Percentiles rank a stretch among this genome's conserved stretches.
Evolutionary conservation across 225 moss, liverwort and hornwort species (phyloP).

Genomic region (Bryum argenteum): DNA sequence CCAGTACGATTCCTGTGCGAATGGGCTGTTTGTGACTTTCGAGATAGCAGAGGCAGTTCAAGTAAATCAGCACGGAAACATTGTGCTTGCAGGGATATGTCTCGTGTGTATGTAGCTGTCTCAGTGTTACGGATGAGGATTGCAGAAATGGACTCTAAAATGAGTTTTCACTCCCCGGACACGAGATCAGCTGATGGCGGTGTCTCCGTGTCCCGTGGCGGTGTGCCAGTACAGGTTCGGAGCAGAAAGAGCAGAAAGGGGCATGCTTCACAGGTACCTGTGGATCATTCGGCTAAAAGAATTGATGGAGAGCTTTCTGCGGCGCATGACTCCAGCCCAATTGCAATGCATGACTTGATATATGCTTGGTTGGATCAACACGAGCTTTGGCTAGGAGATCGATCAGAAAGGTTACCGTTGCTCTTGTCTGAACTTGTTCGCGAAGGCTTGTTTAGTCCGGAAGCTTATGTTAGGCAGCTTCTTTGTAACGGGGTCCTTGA

Average conservation of each 20-base stretch:
- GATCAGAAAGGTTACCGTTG: conserved; percentile 78
- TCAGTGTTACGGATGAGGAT: conserved; percentile 85
- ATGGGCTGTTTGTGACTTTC: conserved; percentile 98
- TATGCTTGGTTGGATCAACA: conserved; percentile 99
- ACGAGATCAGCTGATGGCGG: conserved; percentile 32
- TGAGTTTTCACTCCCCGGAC: conserved; percentile 24
- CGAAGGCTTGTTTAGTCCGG: conserved; percentile 76
- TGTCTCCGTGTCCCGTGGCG: conserved; percentile 40
- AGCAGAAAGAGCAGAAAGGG: conserved; percentile 57
- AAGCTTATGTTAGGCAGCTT: conserved; percentile 89
- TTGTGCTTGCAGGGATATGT: conserved; percentile 76
- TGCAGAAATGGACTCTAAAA: conserved; percentile 59
- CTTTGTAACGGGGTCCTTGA: conserved; percentile 87
- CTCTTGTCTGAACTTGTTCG: conserved; percentile 88
- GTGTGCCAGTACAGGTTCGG: conserved; percentile 53
- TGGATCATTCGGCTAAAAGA: conserved; percentile 35
- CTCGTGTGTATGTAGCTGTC: conserved; percentile 92
- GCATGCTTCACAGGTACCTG: conserved; percentile 31
- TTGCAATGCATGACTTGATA: conserved; percentile 75
- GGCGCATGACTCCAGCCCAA: conserved; percentile 31
- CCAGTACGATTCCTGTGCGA: conserved; percentile 90
- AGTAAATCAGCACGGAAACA: conserved; percentile 53
- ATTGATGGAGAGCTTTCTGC: conserved; percentile 29
- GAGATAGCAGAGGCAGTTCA: conserved; percentile 71
- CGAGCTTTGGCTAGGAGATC: conserved; percentile 76